phyloP scores from a whole-genome alignment of 1,139 yeast species.

The Yamadazyma trypodendri region DNA sequence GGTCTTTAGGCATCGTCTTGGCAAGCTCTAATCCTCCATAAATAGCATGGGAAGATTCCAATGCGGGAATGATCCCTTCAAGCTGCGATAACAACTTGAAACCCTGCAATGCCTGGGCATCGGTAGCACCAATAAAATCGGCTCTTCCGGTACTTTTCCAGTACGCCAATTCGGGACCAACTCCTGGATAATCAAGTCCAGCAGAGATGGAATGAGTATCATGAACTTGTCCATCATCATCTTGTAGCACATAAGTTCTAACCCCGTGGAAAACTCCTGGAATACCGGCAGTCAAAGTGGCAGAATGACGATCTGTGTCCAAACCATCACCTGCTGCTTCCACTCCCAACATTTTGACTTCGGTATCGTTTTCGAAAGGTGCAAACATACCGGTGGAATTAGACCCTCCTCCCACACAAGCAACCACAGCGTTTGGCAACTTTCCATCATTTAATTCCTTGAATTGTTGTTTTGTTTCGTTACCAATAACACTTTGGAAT shows the following conservation, averaged over 20 bases:
- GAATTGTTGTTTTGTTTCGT: conserved; percentile 91
- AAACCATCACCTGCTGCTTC: conserved; percentile 99
- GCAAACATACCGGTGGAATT: conserved; percentile 95
- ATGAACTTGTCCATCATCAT: conserved; percentile 89
- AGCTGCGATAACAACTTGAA: conserved; percentile 84
- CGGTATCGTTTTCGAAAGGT: conserved; percentile 80
- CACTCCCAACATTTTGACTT: conserved; percentile 84
- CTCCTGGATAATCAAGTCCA: conserved; percentile 98
- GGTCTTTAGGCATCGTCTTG: conserved; percentile 74
- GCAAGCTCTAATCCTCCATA: conserved; percentile 90
- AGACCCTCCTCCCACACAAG: conserved; percentile 99
- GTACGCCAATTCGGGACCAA: conserved; percentile 94
- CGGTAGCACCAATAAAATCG: conserved; percentile 81
- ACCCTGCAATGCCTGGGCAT: conserved; percentile 89
- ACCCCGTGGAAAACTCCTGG: conserved; percentile 99
- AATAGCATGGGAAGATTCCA: conserved; percentile 95
- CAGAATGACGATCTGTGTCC: conserved; percentile 83
- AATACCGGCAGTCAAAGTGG: conserved; percentile 86
- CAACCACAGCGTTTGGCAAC: conserved; percentile 90
- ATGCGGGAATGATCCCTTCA: conserved; percentile 98
- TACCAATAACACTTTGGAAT: conserved; percentile 95
- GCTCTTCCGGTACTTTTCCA: conserved; percentile 97
- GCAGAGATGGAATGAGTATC: conserved; percentile 99
- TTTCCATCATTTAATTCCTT: conserved; percentile 72
- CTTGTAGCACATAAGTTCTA: conserved; percentile 87